Base-by-base conservation (phyloP, 345 rosid species). In the Rhizophora apiculata region DNA sequence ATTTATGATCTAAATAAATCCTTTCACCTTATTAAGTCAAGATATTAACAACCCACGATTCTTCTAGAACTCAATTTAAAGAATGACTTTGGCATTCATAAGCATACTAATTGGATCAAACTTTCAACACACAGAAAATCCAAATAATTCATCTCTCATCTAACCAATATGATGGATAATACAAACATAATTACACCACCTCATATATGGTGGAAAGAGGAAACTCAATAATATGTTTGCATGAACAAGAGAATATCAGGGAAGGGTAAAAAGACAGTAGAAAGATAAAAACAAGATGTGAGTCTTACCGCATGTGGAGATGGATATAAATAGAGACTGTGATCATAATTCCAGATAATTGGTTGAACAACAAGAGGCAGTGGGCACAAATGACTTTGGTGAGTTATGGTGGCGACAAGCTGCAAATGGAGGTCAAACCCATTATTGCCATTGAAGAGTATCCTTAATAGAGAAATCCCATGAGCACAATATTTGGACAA, bases 301-400 rank as follows among this genome's bases (percentile, higher is more conserved):
- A 77, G 43, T n/a, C 60, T 49, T 82, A 95, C 99, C 93, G 91
- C 79, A 60, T 95, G 85, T 62, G 99, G 97, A 80, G 92, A 85
- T 56, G 99, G 99, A 81, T 85, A 92, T 18, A 92, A 88, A 81
- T 87, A 91, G 70, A 95, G 98, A 79, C 83, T 69, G 80, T 92
- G 98, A 69, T 92, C 99, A 24, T 87, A 95, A 76, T 92, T 95
- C 99, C 99, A 95, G 64, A 92, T 88, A 62, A 95, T 83, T 53
- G 98, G 97, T 68, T 92, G 99, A 59, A 86, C 87, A 71, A 87
- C 76, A 37, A 95, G 96, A 80, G 98, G 99, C 24, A 95, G 83
- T 36, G 98, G 99, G 52, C 99, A 90, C 51, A 95, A 83, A 80
- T 95, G 99, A 80, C 99, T 86, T 74, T 95, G 98, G 79, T 92